Base-by-base conservation (phyloP, 2,329 filamentous ascomycete genomes). In the Cytospora schulzeri region DNA sequence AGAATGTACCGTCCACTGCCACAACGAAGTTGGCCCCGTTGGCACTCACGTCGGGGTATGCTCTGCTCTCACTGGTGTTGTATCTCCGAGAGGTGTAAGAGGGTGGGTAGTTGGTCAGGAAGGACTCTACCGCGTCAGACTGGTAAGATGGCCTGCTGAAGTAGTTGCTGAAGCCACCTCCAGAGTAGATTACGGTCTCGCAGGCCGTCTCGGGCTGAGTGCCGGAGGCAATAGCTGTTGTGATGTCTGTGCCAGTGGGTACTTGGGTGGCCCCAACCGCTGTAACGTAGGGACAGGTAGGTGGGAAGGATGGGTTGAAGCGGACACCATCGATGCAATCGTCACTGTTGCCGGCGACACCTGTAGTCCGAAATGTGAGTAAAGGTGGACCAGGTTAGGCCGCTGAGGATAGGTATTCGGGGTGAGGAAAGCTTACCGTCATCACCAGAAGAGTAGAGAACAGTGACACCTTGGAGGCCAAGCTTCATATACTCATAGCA, bases 251-350 rank as follows among this genome's bases (percentile, higher is more conserved):
- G 48, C 55, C 59, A 12, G 62, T 66, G 51, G 65, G 63, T 56
- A 65, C 52, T 26, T 65, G 63, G 15, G 65, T 65, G 15, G 65
- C 64, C 15, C 81, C 80, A 14, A 83, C 78, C 1, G 76, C 73
- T 1, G 80, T 81, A 4, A 83, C 76, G 70, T 79, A 83, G 0
- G 81, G 80, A 64, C 80, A 83, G 35, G 73, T 3, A 74, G 77
- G 35, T 79, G 81, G 69, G 79, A 82, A 67, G 12, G 52, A 53
- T 22, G 80, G 78, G 24, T 74, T 75, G 71, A 81, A 83, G 24
- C 76, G 74, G 45, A 72, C 74, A 22, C 29, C 75, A 73, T 57
- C 74, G 74, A 53, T 72, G 72, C 54, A 74, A 72, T 48, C 72
- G 62, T 22, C 73, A 69, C 38, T 71, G 70, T 62, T 74, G 70